Base-by-base conservation (phyloP, 176 grass and related monocot species). In the Urochloa ruziziensis region DNA sequence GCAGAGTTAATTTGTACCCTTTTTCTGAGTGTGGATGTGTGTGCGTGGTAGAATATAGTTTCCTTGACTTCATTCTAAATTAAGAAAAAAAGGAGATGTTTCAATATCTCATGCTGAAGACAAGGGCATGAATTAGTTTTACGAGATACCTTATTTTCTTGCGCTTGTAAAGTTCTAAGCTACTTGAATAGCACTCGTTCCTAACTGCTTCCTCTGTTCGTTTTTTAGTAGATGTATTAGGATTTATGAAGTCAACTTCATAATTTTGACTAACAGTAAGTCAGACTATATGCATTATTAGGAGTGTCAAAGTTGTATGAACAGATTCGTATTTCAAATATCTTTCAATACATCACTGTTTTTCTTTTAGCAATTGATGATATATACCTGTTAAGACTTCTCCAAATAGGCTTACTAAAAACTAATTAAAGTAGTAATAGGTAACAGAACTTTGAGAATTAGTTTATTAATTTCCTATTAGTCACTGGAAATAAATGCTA, bases 401-500 rank as follows among this genome's bases (percentile, higher is more conserved):
- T n/a, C n/a, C n/a, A n/a, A 59, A 25, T 59, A 27, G 24, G 56
- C 56, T n/a, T 59, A 59, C 9, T 27, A 27, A 27, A n/a, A 59
- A 59, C n/a, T 1, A 57, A 57, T 3, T 4, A 4, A 13, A 10
- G 56, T 27, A 59, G 10, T 27, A 59, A 25, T 63, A n/a, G 42
- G 25, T 1, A 54, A 53, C 5, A 18, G 1, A 10, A 56, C 11
- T 54, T 54, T 34, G 8, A 40, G 44, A 75, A 28, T 75, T 65
- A 3, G 4, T 75, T 66, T 61, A 27, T 36, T 75, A 43, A 11
- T 77, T 81, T 88, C 32, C 17, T 28, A 4, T 29, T 42, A 27
- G 6, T n/a, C 65, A 82, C 27, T 49, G 39, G 33, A 27, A 76
- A 28, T 58, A 68, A 54, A 62, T 87, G 51, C 13, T 82, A 49